These are phyloP conservation scores for Ogataea zsoltii DNA, from an alignment of 805 yeast species.

Conservation along the genomic window DNA sequence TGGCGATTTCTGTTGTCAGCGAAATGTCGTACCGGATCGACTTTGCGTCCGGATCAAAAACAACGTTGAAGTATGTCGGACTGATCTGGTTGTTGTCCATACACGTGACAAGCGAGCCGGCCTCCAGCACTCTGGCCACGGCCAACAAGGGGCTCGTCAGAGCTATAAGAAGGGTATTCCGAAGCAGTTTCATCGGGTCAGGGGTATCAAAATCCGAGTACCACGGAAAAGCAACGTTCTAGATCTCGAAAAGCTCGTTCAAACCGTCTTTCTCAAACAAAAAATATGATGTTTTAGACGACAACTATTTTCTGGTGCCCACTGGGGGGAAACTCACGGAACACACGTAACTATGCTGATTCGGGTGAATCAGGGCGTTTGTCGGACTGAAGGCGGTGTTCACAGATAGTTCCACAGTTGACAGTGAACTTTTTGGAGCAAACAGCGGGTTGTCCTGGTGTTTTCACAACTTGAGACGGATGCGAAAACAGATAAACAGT, in stretches of 20 bases:
- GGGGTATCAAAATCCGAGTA: not conserved
- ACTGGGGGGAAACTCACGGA: too few relatives aligned
- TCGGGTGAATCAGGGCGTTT: too few relatives aligned
- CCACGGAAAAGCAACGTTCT: too few relatives aligned
- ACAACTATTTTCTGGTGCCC: too few relatives aligned
- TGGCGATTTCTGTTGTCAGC: constrained; percentile 66
- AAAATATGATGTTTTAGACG: not conserved
- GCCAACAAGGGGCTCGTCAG: constrained; percentile 2
- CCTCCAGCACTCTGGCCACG: constrained; percentile 44
- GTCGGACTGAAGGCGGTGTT: too few relatives aligned
- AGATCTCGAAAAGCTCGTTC: too few relatives aligned
- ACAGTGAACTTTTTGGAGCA: not conserved
- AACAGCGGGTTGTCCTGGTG: not conserved
- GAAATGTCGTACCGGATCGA: constrained; percentile 70
- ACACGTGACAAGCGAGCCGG: constrained; percentile 84
- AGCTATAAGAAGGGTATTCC: not conserved
- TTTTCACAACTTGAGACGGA: not conserved
- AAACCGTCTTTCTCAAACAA: too few relatives aligned
- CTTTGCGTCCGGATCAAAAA: constrained; percentile 69
- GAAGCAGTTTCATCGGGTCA: not conserved
- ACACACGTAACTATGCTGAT: too few relatives aligned
- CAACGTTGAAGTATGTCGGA: constrained; percentile 73
- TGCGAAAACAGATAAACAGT: constrained; percentile 5
- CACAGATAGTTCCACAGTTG: too few relatives aligned
- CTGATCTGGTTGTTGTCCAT: constrained; percentile 73